These are phyloP conservation scores for Melocanna baccifera DNA, from an alignment of 176 grass and related monocot genomes.

Conservation along the genomic window DNA sequence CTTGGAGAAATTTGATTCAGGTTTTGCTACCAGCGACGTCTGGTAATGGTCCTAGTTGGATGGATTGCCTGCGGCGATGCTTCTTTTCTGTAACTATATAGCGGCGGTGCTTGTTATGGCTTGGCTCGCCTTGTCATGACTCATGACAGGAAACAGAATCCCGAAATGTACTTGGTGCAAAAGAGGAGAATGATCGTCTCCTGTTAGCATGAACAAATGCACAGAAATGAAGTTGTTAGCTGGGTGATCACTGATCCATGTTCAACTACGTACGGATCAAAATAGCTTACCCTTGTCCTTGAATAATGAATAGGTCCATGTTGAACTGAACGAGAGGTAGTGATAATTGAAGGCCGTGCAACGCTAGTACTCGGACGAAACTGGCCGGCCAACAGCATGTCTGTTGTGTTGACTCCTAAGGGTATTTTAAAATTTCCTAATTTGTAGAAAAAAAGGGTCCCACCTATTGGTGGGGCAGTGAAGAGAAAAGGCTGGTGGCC, in stretches of 20 bases:
- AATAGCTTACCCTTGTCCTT: background rate
- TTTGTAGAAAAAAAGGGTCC: too few species aligned
- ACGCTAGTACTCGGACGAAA: background rate
- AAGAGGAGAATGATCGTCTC: background rate
- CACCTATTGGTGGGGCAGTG: too few species aligned
- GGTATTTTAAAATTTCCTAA: too few species aligned
- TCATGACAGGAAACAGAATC: conserved; percentile 1
- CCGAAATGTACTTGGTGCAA: background rate
- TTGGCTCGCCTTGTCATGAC: background rate
- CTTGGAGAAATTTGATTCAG: background rate
- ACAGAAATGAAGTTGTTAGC: background rate
- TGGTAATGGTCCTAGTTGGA: background rate
- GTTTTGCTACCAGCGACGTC: conserved; percentile 15
- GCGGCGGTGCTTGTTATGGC: background rate
- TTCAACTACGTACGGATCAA: background rate
- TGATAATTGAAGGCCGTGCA: background rate
- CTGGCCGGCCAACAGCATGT: background rate
- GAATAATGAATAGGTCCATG: background rate
- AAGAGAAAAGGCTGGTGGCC: too few species aligned
- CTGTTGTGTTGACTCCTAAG: too few species aligned
- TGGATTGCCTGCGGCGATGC: background rate
- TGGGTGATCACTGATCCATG: background rate
- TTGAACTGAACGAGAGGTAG: background rate
- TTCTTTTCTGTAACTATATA: background rate
- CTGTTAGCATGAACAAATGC: background rate